These are phyloP conservation scores for Pascua guehoae DNA, from an alignment of 1,284 basidiomycete species.

Conservation along the genomic window DNA sequence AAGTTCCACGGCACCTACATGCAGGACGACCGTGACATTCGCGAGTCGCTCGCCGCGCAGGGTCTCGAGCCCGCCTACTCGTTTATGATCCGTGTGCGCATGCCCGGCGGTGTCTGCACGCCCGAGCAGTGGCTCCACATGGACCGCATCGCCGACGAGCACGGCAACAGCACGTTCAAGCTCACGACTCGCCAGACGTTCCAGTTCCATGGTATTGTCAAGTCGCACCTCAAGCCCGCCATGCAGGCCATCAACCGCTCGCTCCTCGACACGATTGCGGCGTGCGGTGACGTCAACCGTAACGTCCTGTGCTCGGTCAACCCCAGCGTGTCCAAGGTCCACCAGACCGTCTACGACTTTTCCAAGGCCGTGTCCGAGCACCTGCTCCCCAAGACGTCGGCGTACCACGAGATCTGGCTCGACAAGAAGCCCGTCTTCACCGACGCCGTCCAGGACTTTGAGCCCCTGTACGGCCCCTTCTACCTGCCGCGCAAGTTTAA, in stretches of 20 bases:
- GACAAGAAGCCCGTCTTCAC: conserved; percentile 93
- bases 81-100: conserved; percentile 98
- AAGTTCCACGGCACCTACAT: conserved; percentile 99
- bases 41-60: conserved; percentile 88
- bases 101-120: conserved; percentile 91
- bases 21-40: conserved; percentile 96
- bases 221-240: conserved; percentile 89
- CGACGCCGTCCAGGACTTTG: conserved; percentile 85
- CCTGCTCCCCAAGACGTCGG: conserved; percentile 83
- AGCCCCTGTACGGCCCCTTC: conserved; percentile 94
- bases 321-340: conserved; percentile 78
- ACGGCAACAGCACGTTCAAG: conserved; percentile 92
- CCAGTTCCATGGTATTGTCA: conserved; percentile 98
- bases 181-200: conserved; percentile 98
- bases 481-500: conserved; percentile 99
- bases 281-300: conserved; percentile 88
- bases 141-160: conserved; percentile 92
- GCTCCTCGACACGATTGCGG: conserved; percentile 91
- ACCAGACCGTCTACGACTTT: conserved; percentile 80
- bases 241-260: conserved; percentile 95
- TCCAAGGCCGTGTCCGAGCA: conserved; percentile 81
- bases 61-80: conserved; percentile 93
- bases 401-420: conserved; percentile 99
- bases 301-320: conserved; percentile 93
- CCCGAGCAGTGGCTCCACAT: conserved; percentile 92